These are phyloP conservation scores for Umbelopsis sp. DNA, from an alignment of 371 early-diverging fungal species.

Conservation along the genomic window DNA sequence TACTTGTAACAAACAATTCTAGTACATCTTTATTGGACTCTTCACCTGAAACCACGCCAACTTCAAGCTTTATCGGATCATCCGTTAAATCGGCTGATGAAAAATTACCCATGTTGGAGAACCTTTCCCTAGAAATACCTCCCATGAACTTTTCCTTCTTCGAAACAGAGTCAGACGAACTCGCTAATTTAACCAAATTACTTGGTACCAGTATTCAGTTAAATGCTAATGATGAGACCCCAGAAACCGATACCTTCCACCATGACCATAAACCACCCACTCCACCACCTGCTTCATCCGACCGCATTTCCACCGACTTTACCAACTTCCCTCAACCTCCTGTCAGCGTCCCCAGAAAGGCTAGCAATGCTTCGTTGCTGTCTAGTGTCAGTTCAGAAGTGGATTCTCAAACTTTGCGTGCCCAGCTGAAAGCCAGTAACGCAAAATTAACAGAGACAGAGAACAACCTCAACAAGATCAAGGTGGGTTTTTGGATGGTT, in stretches of 20 bases:
- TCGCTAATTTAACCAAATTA: constrained; percentile 45
- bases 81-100: constrained; percentile 3
- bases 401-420: constrained; percentile 14
- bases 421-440: constrained; percentile 33
- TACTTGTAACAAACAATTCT: constrained; percentile 9
- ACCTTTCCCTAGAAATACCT: constrained; percentile 26
- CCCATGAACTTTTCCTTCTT: constrained; percentile 46
- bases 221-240: constrained; percentile 22
- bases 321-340: constrained; percentile 21
- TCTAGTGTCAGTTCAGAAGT: neutral
- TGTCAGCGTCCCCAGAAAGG: constrained; percentile 5
- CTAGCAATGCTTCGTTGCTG: constrained; percentile 10
- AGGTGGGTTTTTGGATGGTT: constrained; percentile 28
- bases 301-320: constrained; percentile 14
- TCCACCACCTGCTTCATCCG: constrained; percentile 16
- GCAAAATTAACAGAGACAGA: constrained; percentile 39
- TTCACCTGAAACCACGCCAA: constrained; percentile 2
- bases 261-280: constrained; percentile 4
- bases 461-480: constrained; percentile 46
- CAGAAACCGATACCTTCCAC: constrained; percentile 10
- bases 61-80: neutral
- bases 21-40: constrained; percentile 19
- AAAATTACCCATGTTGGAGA: neutral
- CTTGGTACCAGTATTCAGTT: constrained; percentile 37
- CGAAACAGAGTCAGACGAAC: constrained; percentile 49